Evolutionary conservation across 2,329 filamentous ascomycete species (phyloP).

Genomic region (Helotiales sp.): DNA sequence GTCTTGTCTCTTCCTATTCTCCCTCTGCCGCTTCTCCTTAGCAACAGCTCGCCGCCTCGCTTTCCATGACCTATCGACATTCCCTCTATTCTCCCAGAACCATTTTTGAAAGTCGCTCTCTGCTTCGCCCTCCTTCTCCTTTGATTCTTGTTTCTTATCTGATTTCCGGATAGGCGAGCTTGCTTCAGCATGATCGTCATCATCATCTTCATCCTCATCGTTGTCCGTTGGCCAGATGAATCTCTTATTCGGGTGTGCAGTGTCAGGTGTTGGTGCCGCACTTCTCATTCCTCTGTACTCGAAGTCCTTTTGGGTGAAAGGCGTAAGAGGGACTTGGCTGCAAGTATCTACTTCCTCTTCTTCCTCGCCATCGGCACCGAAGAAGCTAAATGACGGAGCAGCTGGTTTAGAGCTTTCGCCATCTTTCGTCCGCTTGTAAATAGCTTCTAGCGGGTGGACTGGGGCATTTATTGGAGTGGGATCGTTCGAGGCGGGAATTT

Average conservation of each 20-base stretch:
- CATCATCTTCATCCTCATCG: slow-evolving; percentile 47
- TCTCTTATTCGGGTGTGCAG: slow-evolving; percentile 69
- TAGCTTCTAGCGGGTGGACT: slow-evolving; percentile 84
- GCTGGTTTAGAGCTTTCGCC: slow-evolving; percentile 44
- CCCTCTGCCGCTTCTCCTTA: slow-evolving; percentile 67
- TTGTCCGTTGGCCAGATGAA: slow-evolving; percentile 56
- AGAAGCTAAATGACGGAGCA: slow-evolving; percentile 75
- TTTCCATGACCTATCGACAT: slow-evolving; percentile 67
- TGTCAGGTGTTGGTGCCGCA: slow-evolving; percentile 93
- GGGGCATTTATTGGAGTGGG: slow-evolving; percentile 40
- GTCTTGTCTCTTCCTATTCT: slow-evolving; percentile 56
- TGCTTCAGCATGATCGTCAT: slow-evolving; percentile 35
- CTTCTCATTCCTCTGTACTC: slow-evolving; percentile 76
- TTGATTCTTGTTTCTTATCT: slow-evolving; percentile 21
- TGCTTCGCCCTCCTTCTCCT: slow-evolving; percentile 20
- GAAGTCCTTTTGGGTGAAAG: slow-evolving; percentile 77
- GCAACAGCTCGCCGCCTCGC: slow-evolving; percentile 59
- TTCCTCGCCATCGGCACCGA: slow-evolving; percentile 53
- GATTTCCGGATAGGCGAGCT: slow-evolving; percentile 19
- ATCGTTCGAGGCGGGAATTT: slow-evolving; percentile 44
- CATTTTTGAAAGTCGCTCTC: slow-evolving; percentile 61
- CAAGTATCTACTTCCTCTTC: slow-evolving; percentile 47
- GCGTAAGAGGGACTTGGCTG: slow-evolving; percentile 68
- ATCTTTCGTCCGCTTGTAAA: slow-evolving; percentile 75
- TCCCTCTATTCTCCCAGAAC: slow-evolving; percentile 67